Evolutionary conservation across 1,284 basidiomycete genomes (phyloP), one percentile per base, ranked within the genome.

Genomic region (Puccinia polysora): DNA sequence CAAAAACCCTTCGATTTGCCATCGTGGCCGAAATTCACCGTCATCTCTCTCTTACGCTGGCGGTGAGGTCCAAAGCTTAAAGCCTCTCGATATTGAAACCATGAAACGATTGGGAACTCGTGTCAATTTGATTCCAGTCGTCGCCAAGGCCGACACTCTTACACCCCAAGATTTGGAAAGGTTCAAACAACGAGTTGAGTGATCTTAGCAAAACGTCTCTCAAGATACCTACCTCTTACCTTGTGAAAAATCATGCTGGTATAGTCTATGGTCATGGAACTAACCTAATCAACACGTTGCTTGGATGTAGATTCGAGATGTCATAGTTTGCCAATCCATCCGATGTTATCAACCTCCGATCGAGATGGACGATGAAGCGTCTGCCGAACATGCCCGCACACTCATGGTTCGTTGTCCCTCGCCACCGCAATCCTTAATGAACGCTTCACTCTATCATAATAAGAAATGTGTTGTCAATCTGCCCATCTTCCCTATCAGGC

Each of bases 11-110:
- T 20, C 30, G 38, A 79, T 79, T 75, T 81, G 82, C 49, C 58
- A 63, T 60, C 50, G 71, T 62, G 65, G 34, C 20, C 64, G 4
- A 55, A 23, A 6, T 30, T 10, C 30, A 20, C 56, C 4, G 23
- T 40, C 28, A 40, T 56, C 65, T 43, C 69, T 76, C 28, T 74
- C 50, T 58, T 8, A 62, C n/a, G n/a, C n/a, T n/a, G n/a, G n/a
- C n/a, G n/a, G n/a, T n/a, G n/a, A n/a, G n/a, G n/a, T n/a, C n/a
- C n/a, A 69, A 76, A 93, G 91, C 2, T 83, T 98, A 77, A 98
- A 97, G 83, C 96, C 96, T 47, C 86, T 99, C 65, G 95, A 99
- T 79, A 95, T 99, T 77, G 96, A 97, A 83, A 94, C 94, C 79
- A 97, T 97, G 94, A 97, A 96, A 85, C 88, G 91, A 74, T 86